phyloP scores from a whole-genome alignment of 2,329 filamentous ascomycete genomes.

The Cucurbitaria berberidis region DNA sequence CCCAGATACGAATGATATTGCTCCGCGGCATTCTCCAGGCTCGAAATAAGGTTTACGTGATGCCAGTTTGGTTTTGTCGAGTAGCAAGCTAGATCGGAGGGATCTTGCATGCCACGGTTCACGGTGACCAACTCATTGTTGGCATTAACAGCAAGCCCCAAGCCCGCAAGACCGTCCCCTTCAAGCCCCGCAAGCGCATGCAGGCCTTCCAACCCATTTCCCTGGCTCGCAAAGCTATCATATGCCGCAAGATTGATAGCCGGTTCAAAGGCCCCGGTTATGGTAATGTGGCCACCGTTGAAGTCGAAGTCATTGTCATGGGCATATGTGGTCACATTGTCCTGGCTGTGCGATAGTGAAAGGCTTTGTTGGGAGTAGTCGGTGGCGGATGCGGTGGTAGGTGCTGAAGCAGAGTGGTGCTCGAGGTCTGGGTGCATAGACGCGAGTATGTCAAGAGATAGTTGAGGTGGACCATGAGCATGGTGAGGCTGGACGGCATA shows the following conservation, averaged over 20 bases:
- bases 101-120: slow-evolving; percentile 6
- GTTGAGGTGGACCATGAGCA: slow-evolving; percentile 23
- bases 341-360: slow-evolving; percentile 29
- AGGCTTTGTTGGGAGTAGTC: slow-evolving; percentile 38
- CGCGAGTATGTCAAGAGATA: slow-evolving; percentile 34
- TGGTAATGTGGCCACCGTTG: slow-evolving; percentile 48
- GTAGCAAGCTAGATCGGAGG: slow-evolving; percentile 20
- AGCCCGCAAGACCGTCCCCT: slow-evolving; percentile 18
- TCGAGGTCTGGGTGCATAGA: slow-evolving; percentile 33
- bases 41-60: slow-evolving; percentile 25
- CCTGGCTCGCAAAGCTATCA: slow-evolving; percentile 16
- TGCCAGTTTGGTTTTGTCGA: slow-evolving; percentile 32
- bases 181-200: slow-evolving; percentile 27
- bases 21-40: slow-evolving; percentile 31
- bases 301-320: slow-evolving; percentile 51
- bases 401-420: slow-evolving; percentile 24
- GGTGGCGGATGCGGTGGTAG: slow-evolving; percentile 25
- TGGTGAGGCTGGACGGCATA: slow-evolving; percentile 23
- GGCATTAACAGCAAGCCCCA: slow-evolving; percentile 17
- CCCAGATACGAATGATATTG: slow-evolving; percentile 14
- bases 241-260: slow-evolving; percentile 34
- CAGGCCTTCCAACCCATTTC: slow-evolving; percentile 5
- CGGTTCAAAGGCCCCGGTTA: slow-evolving; percentile 45
- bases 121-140: slow-evolving; percentile 22
- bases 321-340: slow-evolving; percentile 18